Evolutionary conservation across 2,329 filamentous ascomycete species (phyloP).

Genomic region (Lasiodiplodia citricola): DNA sequence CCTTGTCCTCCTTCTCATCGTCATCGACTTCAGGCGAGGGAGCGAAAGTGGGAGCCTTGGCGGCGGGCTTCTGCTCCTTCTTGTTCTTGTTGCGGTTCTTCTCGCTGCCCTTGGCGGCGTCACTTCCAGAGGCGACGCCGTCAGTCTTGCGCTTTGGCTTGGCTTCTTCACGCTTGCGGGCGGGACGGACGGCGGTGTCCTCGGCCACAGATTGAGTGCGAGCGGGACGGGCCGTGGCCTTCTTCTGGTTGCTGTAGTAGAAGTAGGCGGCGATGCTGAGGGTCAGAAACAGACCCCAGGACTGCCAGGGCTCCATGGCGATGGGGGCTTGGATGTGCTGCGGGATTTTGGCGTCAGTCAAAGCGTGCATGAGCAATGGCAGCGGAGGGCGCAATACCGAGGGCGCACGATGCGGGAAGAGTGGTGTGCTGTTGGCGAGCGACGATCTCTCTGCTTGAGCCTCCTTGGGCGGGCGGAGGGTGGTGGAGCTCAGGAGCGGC

Average conservation of each 20-base stretch:
- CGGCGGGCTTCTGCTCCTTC: constrained; percentile 36
- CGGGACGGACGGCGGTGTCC: constrained; percentile 17
- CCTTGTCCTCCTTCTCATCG: constrained; percentile 41
- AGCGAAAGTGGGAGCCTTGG: constrained; percentile 42
- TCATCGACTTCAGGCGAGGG: constrained; percentile 38
- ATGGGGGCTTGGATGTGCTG: background rate
- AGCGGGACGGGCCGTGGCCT: constrained; percentile 27
- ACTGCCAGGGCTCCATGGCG: constrained; percentile 32
- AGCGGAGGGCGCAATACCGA: constrained; percentile 17
- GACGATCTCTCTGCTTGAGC: constrained; percentile 9
- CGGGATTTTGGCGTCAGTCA: constrained; percentile 8
- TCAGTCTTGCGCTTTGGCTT: constrained; percentile 25
- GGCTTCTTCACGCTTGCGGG: constrained; percentile 23
- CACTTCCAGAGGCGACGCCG: constrained; percentile 8
- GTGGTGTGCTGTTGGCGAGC: constrained; percentile 14
- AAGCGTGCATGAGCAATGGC: constrained; percentile 20
- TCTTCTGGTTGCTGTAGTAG: constrained; percentile 37
- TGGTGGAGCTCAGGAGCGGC: constrained; percentile 11
- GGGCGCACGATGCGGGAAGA: constrained; percentile 13
- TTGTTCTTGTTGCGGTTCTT: constrained; percentile 28
- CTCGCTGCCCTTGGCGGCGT: constrained; percentile 34
- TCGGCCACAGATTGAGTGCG: constrained; percentile 11
- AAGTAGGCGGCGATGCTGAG: constrained; percentile 36
- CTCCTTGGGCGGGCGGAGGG: background rate
- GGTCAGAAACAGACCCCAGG: constrained; percentile 41